phyloP scores from a whole-genome alignment of 305 asterid genomes.

The Withania somnifera region DNA sequence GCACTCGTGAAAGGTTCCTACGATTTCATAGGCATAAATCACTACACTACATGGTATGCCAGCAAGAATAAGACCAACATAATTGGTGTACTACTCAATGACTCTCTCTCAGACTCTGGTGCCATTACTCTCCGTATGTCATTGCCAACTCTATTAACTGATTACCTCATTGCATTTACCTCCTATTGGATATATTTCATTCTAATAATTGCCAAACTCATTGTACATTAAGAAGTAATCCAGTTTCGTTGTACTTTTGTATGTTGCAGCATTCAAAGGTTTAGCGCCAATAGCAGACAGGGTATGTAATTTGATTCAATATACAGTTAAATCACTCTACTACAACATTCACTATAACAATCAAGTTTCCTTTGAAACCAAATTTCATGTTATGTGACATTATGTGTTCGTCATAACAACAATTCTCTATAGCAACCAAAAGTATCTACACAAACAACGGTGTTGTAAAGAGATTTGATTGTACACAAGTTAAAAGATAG shows the following conservation, averaged over 20 bases:
- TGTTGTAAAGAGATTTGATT: neutral
- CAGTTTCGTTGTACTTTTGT: neutral
- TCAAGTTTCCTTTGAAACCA: neutral
- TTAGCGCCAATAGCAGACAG: conserved; percentile 41
- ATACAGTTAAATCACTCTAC: neutral
- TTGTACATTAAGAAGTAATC: neutral
- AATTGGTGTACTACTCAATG: conserved; percentile 48
- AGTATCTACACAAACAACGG: neutral
- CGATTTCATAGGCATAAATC: conserved; percentile 96
- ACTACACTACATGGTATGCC: conserved; percentile 92
- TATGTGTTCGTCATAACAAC: neutral
- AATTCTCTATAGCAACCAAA: neutral
- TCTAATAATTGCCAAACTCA: neutral
- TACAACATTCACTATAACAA: neutral
- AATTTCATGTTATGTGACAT: neutral
- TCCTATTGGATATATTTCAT: neutral
- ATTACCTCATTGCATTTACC: neutral
- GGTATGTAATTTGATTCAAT: conserved; percentile 26
- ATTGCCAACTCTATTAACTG: neutral
- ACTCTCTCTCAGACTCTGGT: conserved; percentile 56
- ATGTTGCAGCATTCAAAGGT: conserved; percentile 46
- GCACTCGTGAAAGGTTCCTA: conserved; percentile 49
- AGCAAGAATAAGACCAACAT: conserved; percentile 27
- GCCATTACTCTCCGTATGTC: conserved; percentile 51
- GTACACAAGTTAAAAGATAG: neutral